Evolutionary conservation across 2,329 filamentous ascomycete genomes (phyloP), one percentile per base, ranked within the genome.

Genomic region (Cryphonectria japonica): DNA sequence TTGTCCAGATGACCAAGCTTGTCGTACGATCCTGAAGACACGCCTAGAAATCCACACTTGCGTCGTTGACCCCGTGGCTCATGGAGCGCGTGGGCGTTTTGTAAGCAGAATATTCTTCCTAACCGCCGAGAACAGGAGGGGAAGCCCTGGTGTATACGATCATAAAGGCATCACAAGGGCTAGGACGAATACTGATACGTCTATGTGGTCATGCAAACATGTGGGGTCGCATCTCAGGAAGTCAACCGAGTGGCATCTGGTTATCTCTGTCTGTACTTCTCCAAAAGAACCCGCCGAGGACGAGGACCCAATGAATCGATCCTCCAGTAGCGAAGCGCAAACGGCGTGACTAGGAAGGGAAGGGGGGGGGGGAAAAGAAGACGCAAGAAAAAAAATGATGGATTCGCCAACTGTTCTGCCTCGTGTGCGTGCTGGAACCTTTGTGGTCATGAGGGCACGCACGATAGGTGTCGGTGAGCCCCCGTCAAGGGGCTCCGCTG

Each of bases 381-480:
- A 60, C 1, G 26, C 26, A 26, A 16, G 29, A 32, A 60, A 22
- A 5, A 34, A 60, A 34, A 9, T 3, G 22, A 50, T 50, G 19
- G 19, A n/a, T 13, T 19, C 65, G 69, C 39, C 43, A 37, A 60
- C 66, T 68, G 66, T 59, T 50, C 46, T 50, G 19, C 9, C 46
- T 50, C 46, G 46, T 50, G 46, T 50, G 46, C 16, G 34, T 61
- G 26, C 41, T 59, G 37, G 39, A 52, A 60, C 46, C 59, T 41
- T 50, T 66, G 64, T 68, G 71, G 68, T 72, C 71, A 70, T 70
- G 71, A 70, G 59, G 54, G 59, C 59, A 67, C 37, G 37, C 37
- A 26, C 63, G 66, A 52, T 67, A 70, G 68, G 59, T 72, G 71
- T 72, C 71, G 71, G 71, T 72, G 71, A 72, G 71, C 52, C 60